Evolutionary conservation across 371 early-diverging fungal genomes (phyloP).

Genomic region (Saksenaea oblongispora): DNA sequence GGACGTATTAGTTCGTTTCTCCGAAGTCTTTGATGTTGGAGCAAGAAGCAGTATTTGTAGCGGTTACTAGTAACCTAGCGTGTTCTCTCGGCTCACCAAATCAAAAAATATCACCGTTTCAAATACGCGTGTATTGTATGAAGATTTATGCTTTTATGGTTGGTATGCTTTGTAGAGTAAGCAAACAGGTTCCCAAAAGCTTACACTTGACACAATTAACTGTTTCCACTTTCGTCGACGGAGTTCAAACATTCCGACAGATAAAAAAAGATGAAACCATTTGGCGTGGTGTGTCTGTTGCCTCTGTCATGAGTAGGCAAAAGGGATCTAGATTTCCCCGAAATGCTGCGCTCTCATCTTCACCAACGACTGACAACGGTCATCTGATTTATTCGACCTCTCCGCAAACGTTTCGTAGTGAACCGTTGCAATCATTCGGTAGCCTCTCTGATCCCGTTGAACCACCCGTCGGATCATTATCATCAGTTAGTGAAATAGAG

Average conservation of each 20-base stretch:
- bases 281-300: neutral
- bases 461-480: conserved; percentile 26
- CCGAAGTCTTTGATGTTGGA: too few relatives aligned
- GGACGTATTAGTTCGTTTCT: too few relatives aligned
- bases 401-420: neutral
- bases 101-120: too few relatives aligned
- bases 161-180: too few relatives aligned
- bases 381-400: neutral
- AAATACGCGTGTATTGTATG: too few relatives aligned
- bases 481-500: conserved; percentile 24
- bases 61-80: too few relatives aligned
- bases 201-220: too few relatives aligned
- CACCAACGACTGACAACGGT: neutral
- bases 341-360: neutral
- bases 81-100: too few relatives aligned
- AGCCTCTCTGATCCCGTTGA: neutral
- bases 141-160: too few relatives aligned
- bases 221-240: neutral
- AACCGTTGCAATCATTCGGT: neutral
- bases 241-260: neutral
- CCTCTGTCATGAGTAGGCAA: neutral
- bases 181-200: too few relatives aligned
- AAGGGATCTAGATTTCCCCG: neutral
- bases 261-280: too few relatives aligned
- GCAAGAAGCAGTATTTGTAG: too few relatives aligned